Evolutionary conservation across 495 filamentous ascomycete species (phyloP).

Genomic region (Paragyromitra xinjiangensis): DNA sequence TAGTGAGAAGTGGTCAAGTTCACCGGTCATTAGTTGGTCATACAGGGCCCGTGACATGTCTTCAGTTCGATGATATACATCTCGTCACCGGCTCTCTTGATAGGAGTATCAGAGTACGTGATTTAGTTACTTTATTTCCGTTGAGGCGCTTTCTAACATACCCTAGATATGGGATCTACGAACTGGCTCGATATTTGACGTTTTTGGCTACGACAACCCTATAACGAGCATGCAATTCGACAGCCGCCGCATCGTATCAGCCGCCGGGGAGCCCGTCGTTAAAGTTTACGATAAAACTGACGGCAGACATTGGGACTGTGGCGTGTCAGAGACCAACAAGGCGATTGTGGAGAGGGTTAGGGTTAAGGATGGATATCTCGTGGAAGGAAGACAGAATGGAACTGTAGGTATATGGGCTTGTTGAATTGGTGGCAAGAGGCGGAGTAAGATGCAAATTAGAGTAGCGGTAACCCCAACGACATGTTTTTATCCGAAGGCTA

Average conservation of each 20-base stretch:
- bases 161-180: conserved; percentile 96
- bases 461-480: conserved; percentile 21
- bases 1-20: conserved; percentile 87
- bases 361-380: conserved; percentile 91
- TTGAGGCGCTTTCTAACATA: conserved; percentile 35
- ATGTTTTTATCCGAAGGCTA: conserved; percentile 6
- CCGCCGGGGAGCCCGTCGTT: conserved; percentile 88
- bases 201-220: conserved; percentile 92
- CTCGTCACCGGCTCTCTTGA: conserved; percentile 94
- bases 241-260: conserved; percentile 84
- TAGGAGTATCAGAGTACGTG: conserved; percentile 88
- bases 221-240: conserved; percentile 99
- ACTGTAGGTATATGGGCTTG: conserved; percentile 92
- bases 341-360: conserved; percentile 85
- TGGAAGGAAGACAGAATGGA: conserved; percentile 89
- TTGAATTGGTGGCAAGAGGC: conserved; percentile 58
- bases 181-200: conserved; percentile 94
- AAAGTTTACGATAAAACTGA: conserved; percentile 99
- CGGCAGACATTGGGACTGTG: conserved; percentile 95
- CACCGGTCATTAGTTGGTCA: conserved; percentile 96
- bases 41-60: conserved; percentile 90
- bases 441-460: conserved; percentile 31
- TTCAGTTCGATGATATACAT: conserved; percentile 97
- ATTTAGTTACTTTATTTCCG: conserved; percentile 12
- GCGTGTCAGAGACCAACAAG: conserved; percentile 70